Conservation (phyloP, 2,329 filamentous ascomycete species). For the Teratosphaeria zuluensis region DNA sequence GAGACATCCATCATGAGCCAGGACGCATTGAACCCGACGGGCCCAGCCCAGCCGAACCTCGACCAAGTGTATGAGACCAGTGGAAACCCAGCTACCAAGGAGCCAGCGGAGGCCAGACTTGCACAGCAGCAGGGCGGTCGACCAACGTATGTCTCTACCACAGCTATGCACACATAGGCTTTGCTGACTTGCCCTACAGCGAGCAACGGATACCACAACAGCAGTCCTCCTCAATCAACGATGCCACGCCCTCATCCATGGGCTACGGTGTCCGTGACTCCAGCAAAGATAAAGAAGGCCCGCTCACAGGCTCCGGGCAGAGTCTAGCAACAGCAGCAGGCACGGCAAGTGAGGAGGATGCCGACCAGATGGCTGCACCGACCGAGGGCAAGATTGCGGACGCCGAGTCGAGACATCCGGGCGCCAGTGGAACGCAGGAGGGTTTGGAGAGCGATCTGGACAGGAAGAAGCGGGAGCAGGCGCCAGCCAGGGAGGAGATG, state of each 20-base stretch:
- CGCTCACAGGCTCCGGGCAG: slow-evolving; percentile 33
- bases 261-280: slow-evolving; percentile 37
- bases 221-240: slow-evolving; percentile 25
- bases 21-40: slow-evolving; percentile 27
- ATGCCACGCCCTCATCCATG: slow-evolving; percentile 30
- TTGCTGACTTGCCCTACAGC: slow-evolving; percentile 7
- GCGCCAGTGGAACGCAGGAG: slow-evolving; percentile 21
- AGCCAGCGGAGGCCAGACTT: slow-evolving; percentile 29
- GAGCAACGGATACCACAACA: slow-evolving; percentile 30
- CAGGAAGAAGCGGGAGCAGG: slow-evolving; percentile 42
- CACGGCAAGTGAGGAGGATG: slow-evolving; percentile 22
- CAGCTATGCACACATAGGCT: background rate
- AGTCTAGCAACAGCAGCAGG: slow-evolving; percentile 18
- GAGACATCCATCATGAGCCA: slow-evolving; percentile 1
- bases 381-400: slow-evolving; percentile 37
- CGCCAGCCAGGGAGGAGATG: slow-evolving; percentile 30
- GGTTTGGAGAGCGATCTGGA: slow-evolving; percentile 38
- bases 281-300: slow-evolving; percentile 33
- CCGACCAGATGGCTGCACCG: slow-evolving; percentile 38
- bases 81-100: slow-evolving; percentile 36
- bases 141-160: slow-evolving; percentile 1
- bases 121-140: slow-evolving; percentile 16
- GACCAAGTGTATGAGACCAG: slow-evolving; percentile 37
- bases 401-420: slow-evolving; percentile 32
- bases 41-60: slow-evolving; percentile 35